Percentiles rank a stretch among this genome's conserved stretches.
These are phyloP conservation scores for Sporisorium sorghi DNA, from an alignment of 1,284 basidiomycete species.

Conservation along the genomic window DNA sequence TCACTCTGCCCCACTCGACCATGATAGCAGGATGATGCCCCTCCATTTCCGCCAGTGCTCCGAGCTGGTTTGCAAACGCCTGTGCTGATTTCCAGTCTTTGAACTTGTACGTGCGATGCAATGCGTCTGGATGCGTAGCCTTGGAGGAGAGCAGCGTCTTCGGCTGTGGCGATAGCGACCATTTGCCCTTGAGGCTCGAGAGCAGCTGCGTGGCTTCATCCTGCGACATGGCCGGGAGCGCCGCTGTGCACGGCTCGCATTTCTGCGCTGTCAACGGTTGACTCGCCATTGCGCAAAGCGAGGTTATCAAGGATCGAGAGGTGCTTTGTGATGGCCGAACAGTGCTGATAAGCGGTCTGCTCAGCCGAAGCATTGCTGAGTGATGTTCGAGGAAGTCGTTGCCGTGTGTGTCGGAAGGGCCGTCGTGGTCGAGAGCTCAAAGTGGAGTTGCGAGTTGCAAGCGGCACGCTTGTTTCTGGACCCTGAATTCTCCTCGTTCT, in stretches of 20 bases:
- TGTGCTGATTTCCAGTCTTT: slow-evolving; percentile 58
- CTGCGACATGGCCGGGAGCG: slow-evolving; percentile 24
- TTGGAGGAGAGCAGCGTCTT: slow-evolving; percentile 30
- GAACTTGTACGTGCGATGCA: slow-evolving; percentile 62
- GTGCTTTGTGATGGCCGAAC: neutral
- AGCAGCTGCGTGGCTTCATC: slow-evolving; percentile 36
- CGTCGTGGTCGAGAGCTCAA: neutral
- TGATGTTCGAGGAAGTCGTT: too few relatives aligned
- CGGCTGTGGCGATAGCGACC: slow-evolving; percentile 53
- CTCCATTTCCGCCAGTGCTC: slow-evolving; percentile 54
- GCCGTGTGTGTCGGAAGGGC: neutral
- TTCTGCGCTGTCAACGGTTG: slow-evolving; percentile 27
- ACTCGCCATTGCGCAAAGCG: slow-evolving; percentile 15
- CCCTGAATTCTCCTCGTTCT: slow-evolving; percentile 18
- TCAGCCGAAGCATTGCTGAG: slow-evolving; percentile 17
- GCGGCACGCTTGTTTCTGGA: slow-evolving; percentile 16
- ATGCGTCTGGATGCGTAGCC: slow-evolving; percentile 31
- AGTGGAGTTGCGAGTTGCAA: slow-evolving; percentile 10
- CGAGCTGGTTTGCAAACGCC: slow-evolving; percentile 53
- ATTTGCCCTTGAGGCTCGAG: slow-evolving; percentile 39
- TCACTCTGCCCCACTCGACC: slow-evolving; percentile 65
- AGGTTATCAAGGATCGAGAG: neutral
- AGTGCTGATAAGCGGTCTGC: neutral
- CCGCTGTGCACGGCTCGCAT: slow-evolving; percentile 38
- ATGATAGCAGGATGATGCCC: slow-evolving; percentile 66